A percentile compares a stretch with the other conserved stretches of the same genome.
Evolutionary conservation across 2,329 filamentous ascomycete species (phyloP).

Genomic region (Claviceps pazoutovae): DNA sequence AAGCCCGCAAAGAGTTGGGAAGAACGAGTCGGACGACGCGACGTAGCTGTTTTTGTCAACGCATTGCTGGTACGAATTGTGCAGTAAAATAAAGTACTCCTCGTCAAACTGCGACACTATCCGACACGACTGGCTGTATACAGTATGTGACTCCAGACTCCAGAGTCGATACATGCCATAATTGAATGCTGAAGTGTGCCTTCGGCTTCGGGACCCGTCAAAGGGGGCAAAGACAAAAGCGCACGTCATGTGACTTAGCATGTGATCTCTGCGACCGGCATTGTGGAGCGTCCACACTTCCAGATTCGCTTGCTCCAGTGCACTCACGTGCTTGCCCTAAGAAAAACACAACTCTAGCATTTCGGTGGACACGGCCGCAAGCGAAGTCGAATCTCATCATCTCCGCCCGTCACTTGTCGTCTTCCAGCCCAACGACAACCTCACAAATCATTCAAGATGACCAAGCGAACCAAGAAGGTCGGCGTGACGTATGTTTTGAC

Average conservation of each 20-base stretch:
- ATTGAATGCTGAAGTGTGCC: too few relatives aligned
- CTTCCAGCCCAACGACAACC: slow-evolving; percentile 20
- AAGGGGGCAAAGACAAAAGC: background rate
- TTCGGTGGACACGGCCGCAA: slow-evolving; percentile 18
- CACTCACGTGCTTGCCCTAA: slow-evolving; percentile 29
- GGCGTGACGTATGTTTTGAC: slow-evolving; percentile 56
- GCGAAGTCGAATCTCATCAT: slow-evolving; percentile 18
- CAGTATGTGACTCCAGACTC: too few relatives aligned
- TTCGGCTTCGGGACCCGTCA: too few relatives aligned
- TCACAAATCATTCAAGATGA: slow-evolving; percentile 55
- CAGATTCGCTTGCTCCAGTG: slow-evolving; percentile 12
- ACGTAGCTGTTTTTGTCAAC: too few relatives aligned
- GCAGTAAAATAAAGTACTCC: too few relatives aligned
- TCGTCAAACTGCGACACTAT: too few relatives aligned
- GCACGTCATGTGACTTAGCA: slow-evolving; percentile 2
- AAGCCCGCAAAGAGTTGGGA: too few relatives aligned
- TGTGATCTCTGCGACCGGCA: background rate
- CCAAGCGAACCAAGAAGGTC: slow-evolving; percentile 94
- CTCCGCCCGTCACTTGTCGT: slow-evolving; percentile 18
- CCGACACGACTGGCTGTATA: too few relatives aligned
- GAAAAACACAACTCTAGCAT: slow-evolving; percentile 26
- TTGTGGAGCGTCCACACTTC: background rate
- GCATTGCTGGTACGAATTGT: too few relatives aligned
- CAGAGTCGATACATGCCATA: too few relatives aligned
- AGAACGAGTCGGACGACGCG: too few relatives aligned